A percentile compares a stretch with the other conserved stretches of the same genome.
phyloP scores from a whole-genome alignment of 768 basidiomycete species.

The Boletus bicolor region DNA sequence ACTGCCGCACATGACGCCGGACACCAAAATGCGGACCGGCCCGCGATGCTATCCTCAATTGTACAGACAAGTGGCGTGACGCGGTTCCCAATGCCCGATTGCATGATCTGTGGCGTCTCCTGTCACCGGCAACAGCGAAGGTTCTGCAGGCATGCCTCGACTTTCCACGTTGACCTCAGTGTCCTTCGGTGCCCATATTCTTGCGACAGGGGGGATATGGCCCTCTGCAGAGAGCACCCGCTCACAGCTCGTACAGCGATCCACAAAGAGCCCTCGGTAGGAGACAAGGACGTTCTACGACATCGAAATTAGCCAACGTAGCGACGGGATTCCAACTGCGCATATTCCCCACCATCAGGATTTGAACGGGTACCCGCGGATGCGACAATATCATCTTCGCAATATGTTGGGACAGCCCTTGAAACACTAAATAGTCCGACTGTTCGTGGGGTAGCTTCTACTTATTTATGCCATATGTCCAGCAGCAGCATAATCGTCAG shows the following conservation, averaged over 20 bases:
- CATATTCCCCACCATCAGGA: conserved; percentile 41
- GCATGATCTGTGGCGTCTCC: conserved; percentile 17
- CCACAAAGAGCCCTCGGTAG: conserved; percentile 61
- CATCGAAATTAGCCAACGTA: neutral
- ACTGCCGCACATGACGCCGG: no score
- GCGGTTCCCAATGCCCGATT: conserved; percentile 44
- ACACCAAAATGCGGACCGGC: no score
- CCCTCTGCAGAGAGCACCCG: conserved; percentile 68
- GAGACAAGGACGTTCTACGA: conserved; percentile 48
- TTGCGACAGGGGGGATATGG: conserved; percentile 68
- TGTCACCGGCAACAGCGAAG: neutral
- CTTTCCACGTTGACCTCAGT: no score
- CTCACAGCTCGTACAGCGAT: conserved; percentile 56
- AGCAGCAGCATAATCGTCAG: neutral
- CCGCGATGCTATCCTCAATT: neutral
- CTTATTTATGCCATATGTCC: neutral
- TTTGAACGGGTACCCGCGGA: conserved; percentile 51
- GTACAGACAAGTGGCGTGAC: conserved; percentile 47
- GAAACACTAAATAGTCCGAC: conserved; percentile 64
- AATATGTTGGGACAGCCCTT: conserved; percentile 64
- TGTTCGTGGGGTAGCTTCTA: conserved; percentile 69
- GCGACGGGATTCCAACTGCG: neutral
- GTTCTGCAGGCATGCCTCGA: neutral
- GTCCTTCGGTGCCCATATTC: conserved; percentile 43
- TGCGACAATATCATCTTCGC: conserved; percentile 55